Evolutionary conservation across 768 basidiomycete genomes (phyloP).

Genomic region (Pleurotus tuoliensis): DNA sequence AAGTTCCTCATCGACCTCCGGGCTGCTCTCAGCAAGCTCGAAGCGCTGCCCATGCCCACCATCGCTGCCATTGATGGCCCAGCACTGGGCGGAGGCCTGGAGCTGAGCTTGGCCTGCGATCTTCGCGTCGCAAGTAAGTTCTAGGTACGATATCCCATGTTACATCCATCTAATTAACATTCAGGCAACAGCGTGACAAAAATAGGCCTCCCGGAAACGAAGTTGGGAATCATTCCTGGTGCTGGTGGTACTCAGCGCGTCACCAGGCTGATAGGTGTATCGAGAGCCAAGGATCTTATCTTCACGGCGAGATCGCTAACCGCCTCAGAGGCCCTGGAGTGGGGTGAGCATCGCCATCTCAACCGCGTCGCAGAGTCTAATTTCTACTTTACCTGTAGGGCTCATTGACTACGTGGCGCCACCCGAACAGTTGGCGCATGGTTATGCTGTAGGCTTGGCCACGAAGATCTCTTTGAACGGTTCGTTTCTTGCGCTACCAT

Average conservation of each 20-base stretch:
- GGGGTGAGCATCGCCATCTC: conserved; percentile 43
- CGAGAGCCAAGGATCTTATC: conserved; percentile 83
- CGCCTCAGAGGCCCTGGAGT: conserved; percentile 64
- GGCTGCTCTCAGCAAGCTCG: conserved; percentile 67
- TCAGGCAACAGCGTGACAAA: conserved; percentile 68
- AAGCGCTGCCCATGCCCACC: conserved; percentile 81
- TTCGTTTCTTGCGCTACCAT: conserved; percentile 16
- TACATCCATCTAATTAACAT: not conserved
- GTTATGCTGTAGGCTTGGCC: conserved; percentile 70
- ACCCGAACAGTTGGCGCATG: conserved; percentile 56
- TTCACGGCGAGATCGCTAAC: conserved; percentile 73
- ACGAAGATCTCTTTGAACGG: conserved; percentile 65
- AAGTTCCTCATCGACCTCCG: conserved; percentile 78
- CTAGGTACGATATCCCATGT: not conserved
- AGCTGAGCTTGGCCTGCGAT: conserved; percentile 86
- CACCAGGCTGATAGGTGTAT: conserved; percentile 69
- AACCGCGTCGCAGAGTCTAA: not conserved
- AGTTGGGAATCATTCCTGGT: conserved; percentile 82
- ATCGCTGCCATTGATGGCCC: conserved; percentile 93
- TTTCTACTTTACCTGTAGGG: conserved; percentile 39
- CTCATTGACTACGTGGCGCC: conserved; percentile 78
- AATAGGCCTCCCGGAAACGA: conserved; percentile 82
- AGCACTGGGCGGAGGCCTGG: conserved; percentile 90
- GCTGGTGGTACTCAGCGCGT: conserved; percentile 87
- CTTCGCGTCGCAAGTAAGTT: conserved; percentile 76